phyloP scores from a whole-genome alignment of 1,284 basidiomycete species.

The Schizophyllum commune region DNA sequence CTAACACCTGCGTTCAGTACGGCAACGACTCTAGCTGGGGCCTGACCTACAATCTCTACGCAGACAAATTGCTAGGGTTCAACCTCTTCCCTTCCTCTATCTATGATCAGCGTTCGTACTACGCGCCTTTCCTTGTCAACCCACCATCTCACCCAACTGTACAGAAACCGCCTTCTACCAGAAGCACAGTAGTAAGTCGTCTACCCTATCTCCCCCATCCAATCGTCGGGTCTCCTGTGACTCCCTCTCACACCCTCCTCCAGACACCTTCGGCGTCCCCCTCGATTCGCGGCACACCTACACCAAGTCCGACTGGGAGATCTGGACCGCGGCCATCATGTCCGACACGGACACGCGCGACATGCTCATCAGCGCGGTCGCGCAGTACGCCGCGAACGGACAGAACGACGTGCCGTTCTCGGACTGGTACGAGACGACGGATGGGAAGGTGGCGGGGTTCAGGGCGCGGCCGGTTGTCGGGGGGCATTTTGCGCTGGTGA shows the following conservation, averaged over 20 bases:
- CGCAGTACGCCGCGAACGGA: constrained; percentile 49
- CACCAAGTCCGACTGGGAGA: constrained; percentile 64
- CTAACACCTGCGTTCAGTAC: constrained; percentile 12
- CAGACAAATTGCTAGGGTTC: constrained; percentile 52
- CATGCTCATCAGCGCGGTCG: constrained; percentile 47
- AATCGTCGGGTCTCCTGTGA: neutral
- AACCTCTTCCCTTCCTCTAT: constrained; percentile 56
- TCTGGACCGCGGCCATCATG: constrained; percentile 52
- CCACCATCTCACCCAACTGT: neutral
- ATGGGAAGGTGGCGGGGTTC: constrained; percentile 36
- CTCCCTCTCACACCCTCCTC: neutral
- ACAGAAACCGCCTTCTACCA: constrained; percentile 60
- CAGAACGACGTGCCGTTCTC: constrained; percentile 42
- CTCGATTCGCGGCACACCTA: constrained; percentile 64
- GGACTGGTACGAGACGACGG: constrained; percentile 57
- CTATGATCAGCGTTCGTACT: constrained; percentile 49
- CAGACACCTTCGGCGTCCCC: constrained; percentile 49
- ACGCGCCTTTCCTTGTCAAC: neutral
- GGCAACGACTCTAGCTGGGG: constrained; percentile 39
- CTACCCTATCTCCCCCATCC: neutral
- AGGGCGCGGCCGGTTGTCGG: constrained; percentile 56
- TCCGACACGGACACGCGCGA: constrained; percentile 43
- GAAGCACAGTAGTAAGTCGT: constrained; percentile 35
- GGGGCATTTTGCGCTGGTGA: constrained; percentile 42
- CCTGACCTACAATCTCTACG: constrained; percentile 48